Base-by-base conservation (phyloP, 2,329 filamentous ascomycete genomes). In the Penicillium janthinellum region DNA sequence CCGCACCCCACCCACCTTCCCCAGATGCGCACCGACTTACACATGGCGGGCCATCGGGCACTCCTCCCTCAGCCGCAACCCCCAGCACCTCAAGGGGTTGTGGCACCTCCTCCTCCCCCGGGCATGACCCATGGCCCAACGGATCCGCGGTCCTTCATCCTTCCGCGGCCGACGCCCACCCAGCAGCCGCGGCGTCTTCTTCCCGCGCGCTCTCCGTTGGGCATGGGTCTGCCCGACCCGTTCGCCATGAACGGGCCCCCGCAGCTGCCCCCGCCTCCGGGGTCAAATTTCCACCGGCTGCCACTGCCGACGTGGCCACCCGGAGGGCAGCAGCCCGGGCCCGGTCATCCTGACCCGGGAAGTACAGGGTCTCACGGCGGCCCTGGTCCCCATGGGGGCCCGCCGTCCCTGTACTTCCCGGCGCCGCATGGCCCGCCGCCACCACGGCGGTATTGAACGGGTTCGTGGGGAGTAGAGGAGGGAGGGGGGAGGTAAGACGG, bases 11-110 rank as follows among this genome's bases (percentile, higher is more conserved):
- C 60, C 8, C 61, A 61, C 31, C 84, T 70, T 77, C 81, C 34
- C 81, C 84, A 76, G 72, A 70, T 71, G 49, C 70, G 71, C 42
- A 58, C 64, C 7, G 68, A 70, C n/a, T 68, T 83, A 55, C 81
- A 84, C 64, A 78, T 65, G 72, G 81, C 51, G 65, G 83, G 66
- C 51, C 73, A 71, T 58, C 72, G 71, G 48, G 60, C 71, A 20
- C 64, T 76, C 41, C 67, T 75, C 17, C 72, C 71, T 22, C 73
- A 73, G 15, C 35, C 20, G 20, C 60, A 59, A 11, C 42, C 42
- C 17, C 42, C 17, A 22, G 15, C n/a, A 53, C 69, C 62, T 45
- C 56, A 63, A 17, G 52, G 49, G 31, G 17, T 51, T 34, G 31
- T 51, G 10, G 42, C 44, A 47, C 38, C 28, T 17, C 49, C 35